A percentile compares a stretch with the other conserved stretches of the same genome.
These are phyloP conservation scores for Colletotrichum lini DNA, from an alignment of 2,329 filamentous ascomycete species.

Conservation along the genomic window DNA sequence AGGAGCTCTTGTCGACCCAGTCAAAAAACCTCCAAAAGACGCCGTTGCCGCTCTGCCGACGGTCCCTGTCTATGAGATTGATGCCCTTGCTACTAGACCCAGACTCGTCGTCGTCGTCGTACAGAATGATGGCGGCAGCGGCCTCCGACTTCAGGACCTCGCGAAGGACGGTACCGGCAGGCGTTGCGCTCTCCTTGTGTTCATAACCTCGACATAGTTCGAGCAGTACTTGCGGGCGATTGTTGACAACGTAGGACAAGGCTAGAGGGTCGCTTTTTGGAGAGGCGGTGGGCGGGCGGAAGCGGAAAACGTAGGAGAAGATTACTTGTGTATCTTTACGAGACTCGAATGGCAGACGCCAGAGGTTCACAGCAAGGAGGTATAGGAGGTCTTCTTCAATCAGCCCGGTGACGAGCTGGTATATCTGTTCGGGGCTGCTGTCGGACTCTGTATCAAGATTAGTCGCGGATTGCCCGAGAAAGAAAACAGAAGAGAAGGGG, in stretches of 20 bases:
- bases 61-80: constrained; percentile 81
- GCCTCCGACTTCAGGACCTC: constrained; percentile 93
- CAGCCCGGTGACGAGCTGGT: constrained; percentile 85
- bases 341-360: constrained; percentile 92
- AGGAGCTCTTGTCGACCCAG: constrained; percentile 97
- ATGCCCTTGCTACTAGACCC: constrained; percentile 83
- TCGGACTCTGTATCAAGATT: constrained; percentile 77
- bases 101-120: constrained; percentile 84
- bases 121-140: constrained; percentile 90
- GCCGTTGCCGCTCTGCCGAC: constrained; percentile 82
- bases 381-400: constrained; percentile 93
- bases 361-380: constrained; percentile 84
- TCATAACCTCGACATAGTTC: constrained; percentile 92
- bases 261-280: constrained; percentile 84
- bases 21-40: constrained; percentile 98
- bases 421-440: constrained; percentile 88
- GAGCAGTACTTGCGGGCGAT: constrained; percentile 88
- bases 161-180: constrained; percentile 89
- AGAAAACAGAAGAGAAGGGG: too few species aligned
- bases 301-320: constrained; percentile 94
- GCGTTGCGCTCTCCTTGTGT: constrained; percentile 90
- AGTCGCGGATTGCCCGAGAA: constrained; percentile 20
- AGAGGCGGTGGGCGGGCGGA: constrained; percentile 79
- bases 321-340: constrained; percentile 96
- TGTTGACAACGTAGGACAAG: constrained; percentile 88